A percentile compares a stretch with the other conserved stretches of the same genome.
phyloP scores from a whole-genome alignment of 2,329 filamentous ascomycete genomes.

The Paecilomyces sp. region DNA sequence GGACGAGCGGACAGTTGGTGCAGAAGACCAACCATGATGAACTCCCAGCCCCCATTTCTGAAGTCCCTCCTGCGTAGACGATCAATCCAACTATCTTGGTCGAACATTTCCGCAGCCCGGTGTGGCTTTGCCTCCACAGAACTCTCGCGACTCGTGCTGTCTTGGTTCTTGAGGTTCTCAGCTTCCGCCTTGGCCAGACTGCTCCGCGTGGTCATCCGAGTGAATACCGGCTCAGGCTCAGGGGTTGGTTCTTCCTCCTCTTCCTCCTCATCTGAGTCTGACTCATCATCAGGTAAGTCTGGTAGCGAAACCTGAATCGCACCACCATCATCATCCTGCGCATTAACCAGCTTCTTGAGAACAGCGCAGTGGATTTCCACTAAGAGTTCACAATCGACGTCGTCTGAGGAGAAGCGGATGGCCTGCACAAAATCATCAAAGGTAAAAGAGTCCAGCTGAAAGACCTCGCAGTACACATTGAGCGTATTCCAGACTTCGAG shows the following conservation, averaged over 20 bases:
- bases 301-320: conserved; percentile 73
- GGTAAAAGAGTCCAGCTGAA: conserved; percentile 90
- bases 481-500: conserved; percentile 94
- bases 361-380: conserved; percentile 89
- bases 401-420: conserved; percentile 67
- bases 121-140: conserved; percentile 30
- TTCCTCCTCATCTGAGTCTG: conserved; percentile 54
- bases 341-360: conserved; percentile 75
- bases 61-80: conserved; percentile 78
- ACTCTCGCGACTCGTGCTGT: conserved; percentile 41
- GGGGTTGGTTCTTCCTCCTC: conserved; percentile 55
- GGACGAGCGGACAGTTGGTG: conserved; percentile 76
- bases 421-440: conserved; percentile 94
- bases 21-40: conserved; percentile 79
- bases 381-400: conserved; percentile 73
- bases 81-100: conserved; percentile 74
- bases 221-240: conserved; percentile 60
- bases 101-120: conserved; percentile 66
- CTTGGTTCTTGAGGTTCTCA: conserved; percentile 58
- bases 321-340: conserved; percentile 63
- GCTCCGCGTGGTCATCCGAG: conserved; percentile 70
- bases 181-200: conserved; percentile 77
- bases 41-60: conserved; percentile 79
- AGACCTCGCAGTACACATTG: conserved; percentile 96
- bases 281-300: conserved; percentile 63